Conservation (phyloP, 2,329 filamentous ascomycete species). For the Neophaeococcomyces mojaviensis region DNA sequence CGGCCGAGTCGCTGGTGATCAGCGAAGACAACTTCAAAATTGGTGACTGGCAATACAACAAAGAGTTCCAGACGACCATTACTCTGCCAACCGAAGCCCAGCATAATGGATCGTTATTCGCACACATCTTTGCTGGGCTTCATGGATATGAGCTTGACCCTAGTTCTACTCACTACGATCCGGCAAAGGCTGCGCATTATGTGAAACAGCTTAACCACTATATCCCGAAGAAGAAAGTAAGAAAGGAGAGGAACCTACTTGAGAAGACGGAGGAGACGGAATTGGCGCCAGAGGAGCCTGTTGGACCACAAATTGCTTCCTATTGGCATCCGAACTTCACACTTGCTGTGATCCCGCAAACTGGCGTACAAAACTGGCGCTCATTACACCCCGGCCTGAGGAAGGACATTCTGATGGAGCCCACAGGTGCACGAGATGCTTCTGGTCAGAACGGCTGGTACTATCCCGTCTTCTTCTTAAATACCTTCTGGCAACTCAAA, state of each 20-base stretch:
- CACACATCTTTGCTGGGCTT: constrained; percentile 83
- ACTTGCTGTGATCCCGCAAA: constrained; percentile 74
- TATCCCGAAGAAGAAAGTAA: constrained; percentile 79
- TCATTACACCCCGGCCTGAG: constrained; percentile 65
- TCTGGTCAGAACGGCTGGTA: constrained; percentile 91
- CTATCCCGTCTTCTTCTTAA: constrained; percentile 79
- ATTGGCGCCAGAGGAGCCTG: constrained; percentile 43
- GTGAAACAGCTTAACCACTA: constrained; percentile 80
- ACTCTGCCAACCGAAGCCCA: constrained; percentile 71
- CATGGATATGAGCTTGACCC: constrained; percentile 72
- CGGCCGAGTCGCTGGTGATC: constrained; percentile 64
- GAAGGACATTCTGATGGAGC: constrained; percentile 72
- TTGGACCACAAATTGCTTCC: constrained; percentile 65
- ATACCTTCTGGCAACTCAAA: constrained; percentile 94
- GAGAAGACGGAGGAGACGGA: constrained; percentile 35
- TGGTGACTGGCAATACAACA: constrained; percentile 70
- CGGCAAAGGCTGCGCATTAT: constrained; percentile 72
- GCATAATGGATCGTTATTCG: constrained; percentile 88
- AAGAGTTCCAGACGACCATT: constrained; percentile 70
- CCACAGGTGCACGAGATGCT: constrained; percentile 71
- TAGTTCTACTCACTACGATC: constrained; percentile 61
- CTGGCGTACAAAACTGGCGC: constrained; percentile 61
- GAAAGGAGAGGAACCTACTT: constrained; percentile 81
- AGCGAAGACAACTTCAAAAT: constrained; percentile 73
- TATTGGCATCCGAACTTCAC: constrained; percentile 96